Conservation (phyloP, 345 rosid species). For the Camelina laxa region DNA sequence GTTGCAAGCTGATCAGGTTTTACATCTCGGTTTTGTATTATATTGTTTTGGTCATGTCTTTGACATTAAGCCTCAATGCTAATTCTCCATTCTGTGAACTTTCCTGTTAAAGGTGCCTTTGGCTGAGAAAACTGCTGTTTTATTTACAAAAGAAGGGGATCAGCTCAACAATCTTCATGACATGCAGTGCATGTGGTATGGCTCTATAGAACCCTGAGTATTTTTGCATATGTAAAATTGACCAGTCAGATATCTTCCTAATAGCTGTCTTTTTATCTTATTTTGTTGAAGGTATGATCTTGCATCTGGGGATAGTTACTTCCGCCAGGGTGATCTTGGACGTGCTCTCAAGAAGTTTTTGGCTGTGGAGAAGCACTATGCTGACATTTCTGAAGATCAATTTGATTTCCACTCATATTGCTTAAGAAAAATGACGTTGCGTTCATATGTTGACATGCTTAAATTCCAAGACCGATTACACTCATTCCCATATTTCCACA, state of each 20-base stretch:
- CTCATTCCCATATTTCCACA: slow-evolving; percentile 89
- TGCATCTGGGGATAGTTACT: slow-evolving; percentile 95
- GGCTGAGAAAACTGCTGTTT: slow-evolving; percentile 93
- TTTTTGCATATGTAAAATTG: slow-evolving; percentile 15
- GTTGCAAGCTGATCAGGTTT: slow-evolving; percentile 99
- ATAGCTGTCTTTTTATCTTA: slow-evolving; percentile 25
- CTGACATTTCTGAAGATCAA: slow-evolving; percentile 97
- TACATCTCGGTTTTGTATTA: slow-evolving; percentile 10
- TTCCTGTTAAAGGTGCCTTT: slow-evolving; percentile 62
- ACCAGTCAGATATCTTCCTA: slow-evolving; percentile 28
- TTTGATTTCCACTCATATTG: slow-evolving; percentile 99
- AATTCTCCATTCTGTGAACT: slow-evolving; percentile 12
- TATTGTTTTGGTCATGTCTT: slow-evolving; percentile 12
- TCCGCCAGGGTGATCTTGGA: slow-evolving; percentile 96
- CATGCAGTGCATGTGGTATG: slow-evolving; percentile 99
- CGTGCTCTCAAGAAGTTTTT: slow-evolving; percentile 90
- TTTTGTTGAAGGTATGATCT: slow-evolving; percentile 82
- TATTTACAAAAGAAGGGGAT: slow-evolving; percentile 98
- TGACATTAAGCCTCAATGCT: slow-evolving; percentile 10
- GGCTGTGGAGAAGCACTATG: slow-evolving; percentile 98
- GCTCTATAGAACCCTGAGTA: slow-evolving; percentile 36
- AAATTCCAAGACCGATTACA: slow-evolving; percentile 97
- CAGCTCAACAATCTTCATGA: slow-evolving; percentile 99
- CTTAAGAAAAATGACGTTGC: slow-evolving; percentile 95
- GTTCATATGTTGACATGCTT: slow-evolving; percentile 97